These are phyloP conservation scores for Candida glaebosa DNA, from an alignment of 805 yeast genomes.

Conservation along the genomic window DNA sequence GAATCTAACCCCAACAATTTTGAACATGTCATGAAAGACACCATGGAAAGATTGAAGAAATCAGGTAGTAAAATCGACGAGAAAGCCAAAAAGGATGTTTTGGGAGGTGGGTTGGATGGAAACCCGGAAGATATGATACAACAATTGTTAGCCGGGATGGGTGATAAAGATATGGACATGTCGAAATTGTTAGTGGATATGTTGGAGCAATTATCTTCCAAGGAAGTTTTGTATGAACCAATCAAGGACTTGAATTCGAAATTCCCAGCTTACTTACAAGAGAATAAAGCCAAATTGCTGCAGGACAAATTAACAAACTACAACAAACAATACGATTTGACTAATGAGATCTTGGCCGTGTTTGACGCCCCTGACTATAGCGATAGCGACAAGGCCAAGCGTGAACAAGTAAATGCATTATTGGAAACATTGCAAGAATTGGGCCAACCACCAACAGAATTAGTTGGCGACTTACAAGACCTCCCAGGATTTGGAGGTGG, in stretches of 20 bases:
- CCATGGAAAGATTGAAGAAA: slow-evolving; percentile 75
- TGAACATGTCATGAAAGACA: slow-evolving; percentile 72
- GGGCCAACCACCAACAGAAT: slow-evolving; percentile 78
- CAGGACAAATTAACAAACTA: slow-evolving; percentile 52
- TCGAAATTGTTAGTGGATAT: slow-evolving; percentile 64
- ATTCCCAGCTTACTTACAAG: slow-evolving; percentile 67
- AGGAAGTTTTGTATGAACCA: slow-evolving; percentile 84
- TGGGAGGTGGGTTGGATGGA: slow-evolving; percentile 25
- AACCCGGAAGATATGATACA: slow-evolving; percentile 54
- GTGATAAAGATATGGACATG: slow-evolving; percentile 54
- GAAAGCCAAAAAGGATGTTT: slow-evolving; percentile 45
- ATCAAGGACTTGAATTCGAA: slow-evolving; percentile 73
- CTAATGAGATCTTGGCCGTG: slow-evolving; percentile 55
- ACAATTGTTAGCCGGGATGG: slow-evolving; percentile 53
- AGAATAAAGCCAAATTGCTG: slow-evolving; percentile 43
- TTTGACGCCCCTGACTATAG: slow-evolving; percentile 66
- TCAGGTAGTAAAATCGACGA: slow-evolving; percentile 71
- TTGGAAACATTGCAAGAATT: slow-evolving; percentile 69
- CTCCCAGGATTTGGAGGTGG: slow-evolving; percentile 44
- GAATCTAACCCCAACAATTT: slow-evolving; percentile 43
- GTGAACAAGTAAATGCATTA: slow-evolving; percentile 51
- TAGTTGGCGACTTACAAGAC: slow-evolving; percentile 56
- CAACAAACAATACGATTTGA: slow-evolving; percentile 57
- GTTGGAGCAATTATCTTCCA: slow-evolving; percentile 78
- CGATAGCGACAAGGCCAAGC: slow-evolving; percentile 43